Conservation (phyloP, 2,329 filamentous ascomycete genomes). For the Zymoseptoria crescenta region DNA sequence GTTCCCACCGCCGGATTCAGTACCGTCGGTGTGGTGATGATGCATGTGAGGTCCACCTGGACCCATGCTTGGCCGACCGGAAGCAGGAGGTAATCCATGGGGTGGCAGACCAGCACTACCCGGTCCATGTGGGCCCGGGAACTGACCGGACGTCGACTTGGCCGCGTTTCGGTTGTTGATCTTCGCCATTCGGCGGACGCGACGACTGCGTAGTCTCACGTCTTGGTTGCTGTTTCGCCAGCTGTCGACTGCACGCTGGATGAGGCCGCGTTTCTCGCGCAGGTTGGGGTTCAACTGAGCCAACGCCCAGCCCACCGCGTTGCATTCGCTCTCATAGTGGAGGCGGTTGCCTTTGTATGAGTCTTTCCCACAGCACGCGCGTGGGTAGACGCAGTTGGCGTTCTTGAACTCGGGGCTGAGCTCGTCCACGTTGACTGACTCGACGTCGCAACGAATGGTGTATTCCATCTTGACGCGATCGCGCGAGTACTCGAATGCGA, state of each 20-base stretch:
- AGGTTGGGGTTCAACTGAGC: constrained; percentile 87
- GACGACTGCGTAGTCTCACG: constrained; percentile 76
- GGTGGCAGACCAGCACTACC: constrained; percentile 52
- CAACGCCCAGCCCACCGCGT: constrained; percentile 98
- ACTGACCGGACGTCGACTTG: constrained; percentile 27
- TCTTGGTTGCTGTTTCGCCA: constrained; percentile 99
- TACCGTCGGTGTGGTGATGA: constrained; percentile 68
- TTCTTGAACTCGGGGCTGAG: constrained; percentile 86
- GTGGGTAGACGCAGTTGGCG: constrained; percentile 95
- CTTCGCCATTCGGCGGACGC: constrained; percentile 93
- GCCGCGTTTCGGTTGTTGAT: constrained; percentile 62
- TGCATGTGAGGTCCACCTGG: constrained; percentile 48
- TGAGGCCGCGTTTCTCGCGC: constrained; percentile 87
- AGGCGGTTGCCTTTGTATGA: constrained; percentile 93
- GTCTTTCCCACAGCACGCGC: constrained; percentile 89
- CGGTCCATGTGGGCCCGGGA: constrained; percentile 55
- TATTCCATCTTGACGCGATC: constrained; percentile 99
- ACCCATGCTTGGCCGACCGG: constrained; percentile 51
- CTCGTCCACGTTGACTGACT: constrained; percentile 86
- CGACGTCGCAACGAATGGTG: constrained; percentile 94
- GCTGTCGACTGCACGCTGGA: constrained; percentile 94
- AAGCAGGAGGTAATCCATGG: constrained; percentile 53
- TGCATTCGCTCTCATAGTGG: constrained; percentile 97
- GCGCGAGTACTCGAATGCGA: constrained; percentile 94
- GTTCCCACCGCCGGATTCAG: constrained; percentile 53